Base-by-base conservation (phyloP, 331 rosid genomes). In the Pyracantha coccinea region DNA sequence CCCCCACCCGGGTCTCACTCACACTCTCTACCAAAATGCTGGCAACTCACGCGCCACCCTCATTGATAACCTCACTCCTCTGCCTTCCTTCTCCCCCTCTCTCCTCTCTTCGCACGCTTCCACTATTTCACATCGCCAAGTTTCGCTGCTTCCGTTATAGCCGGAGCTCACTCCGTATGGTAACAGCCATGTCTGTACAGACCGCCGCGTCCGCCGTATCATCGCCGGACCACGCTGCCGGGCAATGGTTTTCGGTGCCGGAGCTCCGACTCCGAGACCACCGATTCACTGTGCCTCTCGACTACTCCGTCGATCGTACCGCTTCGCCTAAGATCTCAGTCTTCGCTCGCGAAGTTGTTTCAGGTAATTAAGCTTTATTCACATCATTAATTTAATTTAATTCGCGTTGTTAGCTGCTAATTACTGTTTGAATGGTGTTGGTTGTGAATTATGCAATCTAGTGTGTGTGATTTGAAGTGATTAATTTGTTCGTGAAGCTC, bases 281-380 rank as follows among this genome's bases (percentile, higher is more conserved):
- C 80, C 78, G 82, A 33, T 94, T 94, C 88, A 50, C 69, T 0
- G 90, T 89, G 2, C 99, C 99, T 55, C 88, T 94, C 9, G 89
- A 90, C 21, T 83, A 94, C 85, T 83, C 96, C 63, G 81, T 50
- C 11, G 80, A 85, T 60, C 62, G 8, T 13, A 28, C 27, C 17
- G 75, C 87, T 63, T 85, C 89, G 71, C 78, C 89, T 15, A 86
- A 82, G 74, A 92, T 94, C 77, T 74, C 96, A 17, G 79, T 94
- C 83, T 92, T 92, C 50, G 96, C 97, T 75, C 99, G 99, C 81
- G 99, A 94, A 89, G 89, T 89, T 17, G 96, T 94, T 64, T 83
- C 93, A 53, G 99, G 99, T 91, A 61, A 71, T 65, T 24, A 15
- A 14, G 5, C 58, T 32, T 12, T 4, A 16, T 28, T 66, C 66